Conservation (phyloP, 192 early-diverging fungal genomes). For the Backusella liffmaniae region DNA sequence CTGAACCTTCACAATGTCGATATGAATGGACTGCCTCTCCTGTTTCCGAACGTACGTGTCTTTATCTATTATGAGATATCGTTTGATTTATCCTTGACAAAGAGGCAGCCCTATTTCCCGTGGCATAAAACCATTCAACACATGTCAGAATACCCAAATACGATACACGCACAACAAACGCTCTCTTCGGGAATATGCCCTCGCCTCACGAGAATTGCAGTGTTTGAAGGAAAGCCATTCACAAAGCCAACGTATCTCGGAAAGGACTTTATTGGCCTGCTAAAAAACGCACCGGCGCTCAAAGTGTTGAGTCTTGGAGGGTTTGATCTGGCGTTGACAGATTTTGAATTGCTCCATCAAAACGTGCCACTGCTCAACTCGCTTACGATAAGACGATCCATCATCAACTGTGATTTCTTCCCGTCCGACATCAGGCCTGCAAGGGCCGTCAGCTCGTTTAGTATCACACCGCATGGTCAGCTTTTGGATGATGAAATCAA, state of each 20-base stretch:
- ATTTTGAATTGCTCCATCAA: slow-evolving; percentile 1
- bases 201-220: background rate
- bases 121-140: background rate
- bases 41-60: background rate
- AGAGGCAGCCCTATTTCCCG: background rate
- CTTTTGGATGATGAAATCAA: background rate
- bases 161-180: background rate
- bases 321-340: background rate
- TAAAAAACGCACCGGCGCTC: background rate
- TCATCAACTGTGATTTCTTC: background rate
- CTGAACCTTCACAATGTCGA: background rate
- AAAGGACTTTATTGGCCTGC: background rate
- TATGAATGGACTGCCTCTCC: background rate
- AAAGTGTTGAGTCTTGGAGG: background rate
- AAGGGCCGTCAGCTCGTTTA: background rate
- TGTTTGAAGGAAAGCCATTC: background rate
- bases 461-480: background rate
- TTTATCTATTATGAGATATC: background rate
- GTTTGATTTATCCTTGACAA: background rate
- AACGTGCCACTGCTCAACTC: background rate
- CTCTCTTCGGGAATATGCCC: background rate
- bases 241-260: background rate
- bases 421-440: background rate
- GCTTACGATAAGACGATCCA: background rate
- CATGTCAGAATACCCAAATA: slow-evolving; percentile 2